Conservation (phyloP, 805 yeast genomes). For the Metschnikowia arizonensis region DNA sequence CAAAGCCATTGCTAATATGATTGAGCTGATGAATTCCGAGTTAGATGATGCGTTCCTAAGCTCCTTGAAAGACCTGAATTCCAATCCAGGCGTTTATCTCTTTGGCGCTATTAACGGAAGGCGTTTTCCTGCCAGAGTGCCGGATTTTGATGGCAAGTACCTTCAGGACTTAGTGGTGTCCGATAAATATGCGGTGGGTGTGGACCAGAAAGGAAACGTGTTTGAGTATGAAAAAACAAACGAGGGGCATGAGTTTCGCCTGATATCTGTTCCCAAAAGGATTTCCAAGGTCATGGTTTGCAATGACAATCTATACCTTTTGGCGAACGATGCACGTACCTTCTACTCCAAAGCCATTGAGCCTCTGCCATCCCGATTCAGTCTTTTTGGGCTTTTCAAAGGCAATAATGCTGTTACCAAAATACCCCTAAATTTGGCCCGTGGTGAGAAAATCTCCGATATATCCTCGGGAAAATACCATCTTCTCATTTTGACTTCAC, state of each 20-base stretch:
- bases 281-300: slow-evolving; percentile 40
- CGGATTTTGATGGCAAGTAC: slow-evolving; percentile 57
- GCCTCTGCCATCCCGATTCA: background rate
- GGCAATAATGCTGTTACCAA: slow-evolving; percentile 7
- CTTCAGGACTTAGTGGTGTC: slow-evolving; percentile 55
- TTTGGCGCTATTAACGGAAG: slow-evolving; percentile 32
- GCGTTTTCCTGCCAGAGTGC: slow-evolving; percentile 55
- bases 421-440: slow-evolving; percentile 7
- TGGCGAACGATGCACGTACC: slow-evolving; percentile 43
- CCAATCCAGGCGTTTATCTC: slow-evolving; percentile 33
- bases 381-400: slow-evolving; percentile 8
- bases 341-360: slow-evolving; percentile 15
- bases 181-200: slow-evolving; percentile 49
- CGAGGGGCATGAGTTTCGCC: slow-evolving; percentile 13
- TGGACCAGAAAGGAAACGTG: slow-evolving; percentile 65
- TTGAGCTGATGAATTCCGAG: slow-evolving; percentile 24
- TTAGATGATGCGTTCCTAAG: slow-evolving; percentile 20
- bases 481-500: slow-evolving; percentile 54
- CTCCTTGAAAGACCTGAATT: slow-evolving; percentile 22
- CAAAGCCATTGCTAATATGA: slow-evolving; percentile 24
- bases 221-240: slow-evolving; percentile 62
- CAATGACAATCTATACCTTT: slow-evolving; percentile 45
- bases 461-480: slow-evolving; percentile 65
- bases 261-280: slow-evolving; percentile 27
- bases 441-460: slow-evolving; percentile 40